A percentile compares a stretch with the other conserved stretches of the same genome.
Conservation (phyloP, 2,329 filamentous ascomycete genomes). For the Cercospora sp. region DNA sequence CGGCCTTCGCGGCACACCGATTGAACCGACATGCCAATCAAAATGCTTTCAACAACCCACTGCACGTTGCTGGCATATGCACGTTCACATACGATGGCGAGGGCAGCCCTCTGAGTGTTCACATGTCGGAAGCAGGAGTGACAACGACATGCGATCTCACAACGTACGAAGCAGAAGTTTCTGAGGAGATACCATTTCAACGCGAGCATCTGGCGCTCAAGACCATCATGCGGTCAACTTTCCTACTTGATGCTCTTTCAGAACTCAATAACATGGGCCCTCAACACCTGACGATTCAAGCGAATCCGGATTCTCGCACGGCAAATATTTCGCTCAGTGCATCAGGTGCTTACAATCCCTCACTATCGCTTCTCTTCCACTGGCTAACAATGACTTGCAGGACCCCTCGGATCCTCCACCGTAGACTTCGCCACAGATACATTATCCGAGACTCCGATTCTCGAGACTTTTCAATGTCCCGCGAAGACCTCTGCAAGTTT, state of each 20-base stretch:
- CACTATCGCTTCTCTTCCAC: too few species aligned
- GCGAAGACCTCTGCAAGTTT: constrained; percentile 67
- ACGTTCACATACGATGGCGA: constrained; percentile 73
- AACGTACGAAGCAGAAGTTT: constrained; percentile 62
- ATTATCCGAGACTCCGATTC: constrained; percentile 46
- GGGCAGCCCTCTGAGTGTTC: constrained; percentile 78
- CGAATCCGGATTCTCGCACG: constrained; percentile 37
- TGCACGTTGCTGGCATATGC: constrained; percentile 84
- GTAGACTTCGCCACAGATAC: constrained; percentile 56
- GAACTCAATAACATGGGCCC: constrained; percentile 71
- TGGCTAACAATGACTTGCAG: neutral
- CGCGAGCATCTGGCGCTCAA: constrained; percentile 80
- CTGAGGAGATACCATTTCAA: constrained; percentile 83
- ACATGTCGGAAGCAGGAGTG: constrained; percentile 81
- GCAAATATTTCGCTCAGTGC: constrained; percentile 71
- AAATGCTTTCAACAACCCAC: constrained; percentile 76
- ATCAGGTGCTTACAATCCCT: constrained; percentile 37
- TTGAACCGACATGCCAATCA: constrained; percentile 46
- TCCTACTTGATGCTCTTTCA: constrained; percentile 69
- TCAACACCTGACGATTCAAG: constrained; percentile 50
- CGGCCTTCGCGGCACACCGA: constrained; percentile 41
- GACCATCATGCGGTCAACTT: constrained; percentile 84
- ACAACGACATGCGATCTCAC: constrained; percentile 87
- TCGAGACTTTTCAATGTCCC: constrained; percentile 71
- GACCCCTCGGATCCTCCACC: constrained; percentile 59